These are phyloP conservation scores for Metschnikowia bowlesiae DNA, from an alignment of 805 yeast species.

Conservation along the genomic window DNA sequence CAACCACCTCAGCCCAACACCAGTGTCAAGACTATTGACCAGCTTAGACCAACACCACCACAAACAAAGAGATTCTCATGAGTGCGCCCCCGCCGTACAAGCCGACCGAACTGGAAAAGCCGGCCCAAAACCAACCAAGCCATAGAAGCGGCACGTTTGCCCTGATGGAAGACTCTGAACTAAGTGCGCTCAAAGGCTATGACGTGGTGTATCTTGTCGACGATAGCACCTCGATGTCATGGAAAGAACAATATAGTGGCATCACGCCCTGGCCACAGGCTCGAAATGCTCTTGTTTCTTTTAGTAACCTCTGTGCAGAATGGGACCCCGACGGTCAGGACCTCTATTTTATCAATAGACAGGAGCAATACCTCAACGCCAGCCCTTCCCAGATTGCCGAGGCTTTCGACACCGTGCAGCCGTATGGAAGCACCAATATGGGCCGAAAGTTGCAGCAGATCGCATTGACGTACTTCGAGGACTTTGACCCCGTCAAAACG, in stretches of 20 bases:
- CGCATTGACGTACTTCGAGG: conserved; percentile 8
- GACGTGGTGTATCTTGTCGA: conserved; percentile 15
- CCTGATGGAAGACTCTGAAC: conserved; percentile 8
- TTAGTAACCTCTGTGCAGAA: conserved; percentile 12
- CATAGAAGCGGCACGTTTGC: background rate
- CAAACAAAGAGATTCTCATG: background rate
- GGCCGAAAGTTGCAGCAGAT: conserved; percentile 12
- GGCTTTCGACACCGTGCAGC: conserved; percentile 9
- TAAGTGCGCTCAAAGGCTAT: conserved; percentile 14
- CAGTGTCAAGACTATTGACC: too few relatives aligned
- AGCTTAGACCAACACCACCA: too few relatives aligned
- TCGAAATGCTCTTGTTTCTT: conserved; percentile 10
- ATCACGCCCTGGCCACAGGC: conserved; percentile 15
- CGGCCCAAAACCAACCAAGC: background rate
- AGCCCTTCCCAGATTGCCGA: conserved; percentile 10
- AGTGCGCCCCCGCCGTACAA: conserved; percentile 2
- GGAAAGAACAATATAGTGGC: conserved; percentile 11
- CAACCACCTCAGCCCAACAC: too few relatives aligned
- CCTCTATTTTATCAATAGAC: conserved; percentile 11
- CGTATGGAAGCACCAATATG: conserved; percentile 15
- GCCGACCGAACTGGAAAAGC: background rate
- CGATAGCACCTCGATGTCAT: conserved; percentile 14
- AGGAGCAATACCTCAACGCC: conserved; percentile 5
- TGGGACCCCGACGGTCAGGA: conserved; percentile 19
- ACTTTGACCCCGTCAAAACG: conserved; percentile 8